Base-by-base conservation (phyloP, 176 grass and related monocot species). In the Juncus inflexus region DNA sequence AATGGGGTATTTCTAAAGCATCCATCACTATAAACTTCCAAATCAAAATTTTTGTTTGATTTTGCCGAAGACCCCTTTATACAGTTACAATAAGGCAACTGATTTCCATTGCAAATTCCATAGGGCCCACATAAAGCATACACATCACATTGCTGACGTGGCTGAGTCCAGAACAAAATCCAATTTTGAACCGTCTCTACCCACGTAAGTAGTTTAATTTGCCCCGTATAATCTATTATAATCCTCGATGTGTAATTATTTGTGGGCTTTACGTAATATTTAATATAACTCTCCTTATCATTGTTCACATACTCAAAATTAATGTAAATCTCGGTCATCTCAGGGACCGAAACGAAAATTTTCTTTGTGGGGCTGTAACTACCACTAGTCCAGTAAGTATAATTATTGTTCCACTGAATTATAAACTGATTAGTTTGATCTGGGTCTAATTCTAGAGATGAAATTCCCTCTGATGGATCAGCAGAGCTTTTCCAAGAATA, bases 101-200 rank as follows among this genome's bases (percentile, higher is more conserved):
- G 11, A 66, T 73, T 81, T 60, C 78, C 68, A n/a, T 37, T n/a
- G 35, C 76, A 70, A 81, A 87, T 51, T 0, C 84, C 84, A 62
- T 91, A 85, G 55, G 69, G 55, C 8, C 90, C 90, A 42, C 90
- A 95, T 12, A 64, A 35, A 58, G 43, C 78, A 55, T 95, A 95
- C 37, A 60, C 19, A 59, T 96, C 87, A 0, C 87, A 96, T 52
- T 81, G 79, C 76, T 87, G 19, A 28, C 19, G 84, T 3, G 91
- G 87, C 76, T 96, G 79, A 50, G 19, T 2, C 91, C 91, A 87
- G 47, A 78, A 77, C 56, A n/a, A 51, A 28, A 75, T 52, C 91
- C 91, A 96, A 0, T 62, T 55, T 60, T 64, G 58, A 47, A 74
- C 65, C 19, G 73, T 40, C 1, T 72, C 35, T 45, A 50, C 53